A percentile compares a stretch with the other conserved stretches of the same genome.
Conservation (phyloP, 2,329 filamentous ascomycete genomes). For the Berkeleyomyces rouxiae region DNA sequence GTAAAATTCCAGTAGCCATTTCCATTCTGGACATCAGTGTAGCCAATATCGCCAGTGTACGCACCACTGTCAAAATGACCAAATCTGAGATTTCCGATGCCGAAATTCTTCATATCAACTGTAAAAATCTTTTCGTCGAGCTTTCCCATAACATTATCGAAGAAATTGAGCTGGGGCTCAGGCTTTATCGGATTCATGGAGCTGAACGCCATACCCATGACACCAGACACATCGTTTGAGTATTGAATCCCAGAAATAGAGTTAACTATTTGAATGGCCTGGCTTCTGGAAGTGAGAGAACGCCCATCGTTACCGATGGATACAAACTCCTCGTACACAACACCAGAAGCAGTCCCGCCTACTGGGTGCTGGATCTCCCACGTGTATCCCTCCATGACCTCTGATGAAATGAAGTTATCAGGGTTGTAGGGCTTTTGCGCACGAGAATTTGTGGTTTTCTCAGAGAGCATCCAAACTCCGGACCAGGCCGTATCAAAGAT, state of each 20-base stretch:
- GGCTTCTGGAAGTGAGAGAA: constrained; percentile 23
- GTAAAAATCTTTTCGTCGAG: constrained; percentile 32
- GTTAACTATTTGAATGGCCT: constrained; percentile 26
- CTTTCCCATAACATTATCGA: constrained; percentile 19
- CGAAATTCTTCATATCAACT: constrained; percentile 44
- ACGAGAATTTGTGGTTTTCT: no score
- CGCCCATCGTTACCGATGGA: constrained; percentile 20
- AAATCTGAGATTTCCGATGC: constrained; percentile 54
- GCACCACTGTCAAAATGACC: constrained; percentile 49
- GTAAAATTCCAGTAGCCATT: constrained; percentile 45
- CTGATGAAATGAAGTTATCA: no score
- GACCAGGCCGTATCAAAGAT: no score
- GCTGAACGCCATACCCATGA: no score
- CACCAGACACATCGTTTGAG: no score
- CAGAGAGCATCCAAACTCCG: constrained; percentile 7
- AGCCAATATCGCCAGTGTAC: constrained; percentile 45
- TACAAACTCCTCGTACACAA: constrained; percentile 29
- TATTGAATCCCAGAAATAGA: constrained; percentile 26
- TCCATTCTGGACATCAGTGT: constrained; percentile 43
- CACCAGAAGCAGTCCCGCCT: constrained; percentile 27
- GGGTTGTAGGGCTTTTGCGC: no score
- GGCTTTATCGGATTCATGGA: constrained; percentile 20
- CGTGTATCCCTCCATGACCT: no score
- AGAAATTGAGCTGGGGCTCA: constrained; percentile 27
- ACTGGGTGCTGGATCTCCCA: constrained; percentile 24